These are phyloP conservation scores for Apiospora saccharicola DNA, from an alignment of 2,329 filamentous ascomycete species.

Conservation along the genomic window DNA sequence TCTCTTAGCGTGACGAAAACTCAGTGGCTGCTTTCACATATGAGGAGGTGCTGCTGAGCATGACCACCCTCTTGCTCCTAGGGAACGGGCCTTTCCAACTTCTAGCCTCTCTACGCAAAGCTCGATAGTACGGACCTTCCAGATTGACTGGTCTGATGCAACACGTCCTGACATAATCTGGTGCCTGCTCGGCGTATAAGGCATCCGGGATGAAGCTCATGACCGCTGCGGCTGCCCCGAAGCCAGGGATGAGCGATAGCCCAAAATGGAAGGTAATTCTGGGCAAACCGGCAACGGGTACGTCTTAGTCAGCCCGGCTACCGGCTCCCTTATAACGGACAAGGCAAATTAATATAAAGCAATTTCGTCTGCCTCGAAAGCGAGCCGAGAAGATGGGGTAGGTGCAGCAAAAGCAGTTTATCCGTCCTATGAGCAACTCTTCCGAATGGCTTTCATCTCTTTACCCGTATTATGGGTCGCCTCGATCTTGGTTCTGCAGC, in stretches of 20 bases:
- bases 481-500: neutral
- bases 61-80: neutral
- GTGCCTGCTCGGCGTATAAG: neutral
- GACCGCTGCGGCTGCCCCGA: neutral
- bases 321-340: neutral
- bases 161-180: neutral
- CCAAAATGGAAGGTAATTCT: neutral
- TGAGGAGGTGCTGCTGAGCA: neutral
- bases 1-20: neutral
- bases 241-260: neutral
- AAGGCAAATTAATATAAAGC: slow-evolving; percentile 7
- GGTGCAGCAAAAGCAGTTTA: slow-evolving; percentile 7
- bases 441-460: slow-evolving; percentile 16
- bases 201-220: neutral
- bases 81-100: neutral
- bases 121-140: slow-evolving; percentile 17
- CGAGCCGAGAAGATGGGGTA: neutral
- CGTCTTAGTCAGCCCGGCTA: slow-evolving; percentile 1
- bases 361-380: neutral
- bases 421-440: slow-evolving; percentile 8
- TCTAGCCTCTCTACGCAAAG: too few relatives aligned
- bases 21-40: neutral
- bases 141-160: neutral
- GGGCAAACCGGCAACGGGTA: neutral
- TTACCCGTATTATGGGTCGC: slow-evolving; percentile 9